These are phyloP conservation scores for Plasmodium berghei DNA, from an alignment of 169 alveolate species.

Conservation along the genomic window DNA sequence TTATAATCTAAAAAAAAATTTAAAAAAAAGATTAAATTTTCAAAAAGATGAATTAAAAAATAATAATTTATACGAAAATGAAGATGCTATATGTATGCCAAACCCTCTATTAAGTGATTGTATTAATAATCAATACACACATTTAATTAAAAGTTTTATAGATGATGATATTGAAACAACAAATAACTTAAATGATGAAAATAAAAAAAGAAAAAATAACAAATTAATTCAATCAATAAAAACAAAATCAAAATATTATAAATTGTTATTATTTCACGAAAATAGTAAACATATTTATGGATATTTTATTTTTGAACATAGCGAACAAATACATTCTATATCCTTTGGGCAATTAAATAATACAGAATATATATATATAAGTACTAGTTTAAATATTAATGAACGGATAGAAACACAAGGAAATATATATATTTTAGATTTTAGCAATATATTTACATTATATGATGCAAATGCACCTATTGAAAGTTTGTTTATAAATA, in stretches of 20 bases:
- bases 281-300: slow-evolving; percentile 30
- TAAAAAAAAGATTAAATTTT: slow-evolving; percentile 20
- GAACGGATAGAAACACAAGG: slow-evolving; percentile 67
- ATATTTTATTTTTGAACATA: slow-evolving; percentile 51
- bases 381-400: slow-evolving; percentile 40
- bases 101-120: slow-evolving; percentile 27
- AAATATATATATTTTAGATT: slow-evolving; percentile 44
- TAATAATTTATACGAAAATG: slow-evolving; percentile 27
- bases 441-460: slow-evolving; percentile 13
- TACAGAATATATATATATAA: slow-evolving; percentile 29
- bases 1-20: slow-evolving; percentile 36
- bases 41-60: slow-evolving; percentile 48
- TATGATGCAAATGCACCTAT: neutral
- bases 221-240: slow-evolving; percentile 13
- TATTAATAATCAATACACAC: slow-evolving; percentile 65
- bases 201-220: slow-evolving; percentile 5
- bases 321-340: slow-evolving; percentile 41
- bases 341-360: slow-evolving; percentile 37
- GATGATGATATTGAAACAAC: neutral
- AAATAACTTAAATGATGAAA: slow-evolving; percentile 9
- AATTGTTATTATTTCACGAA: slow-evolving; percentile 37
- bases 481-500: neutral
- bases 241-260: slow-evolving; percentile 42
- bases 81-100: slow-evolving; percentile 45
- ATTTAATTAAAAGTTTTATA: slow-evolving; percentile 34